Evolutionary conservation across 352 stramenopile species (phyloP), one percentile per base, ranked within the genome.

Genomic region (Phytopythium aichiense): DNA sequence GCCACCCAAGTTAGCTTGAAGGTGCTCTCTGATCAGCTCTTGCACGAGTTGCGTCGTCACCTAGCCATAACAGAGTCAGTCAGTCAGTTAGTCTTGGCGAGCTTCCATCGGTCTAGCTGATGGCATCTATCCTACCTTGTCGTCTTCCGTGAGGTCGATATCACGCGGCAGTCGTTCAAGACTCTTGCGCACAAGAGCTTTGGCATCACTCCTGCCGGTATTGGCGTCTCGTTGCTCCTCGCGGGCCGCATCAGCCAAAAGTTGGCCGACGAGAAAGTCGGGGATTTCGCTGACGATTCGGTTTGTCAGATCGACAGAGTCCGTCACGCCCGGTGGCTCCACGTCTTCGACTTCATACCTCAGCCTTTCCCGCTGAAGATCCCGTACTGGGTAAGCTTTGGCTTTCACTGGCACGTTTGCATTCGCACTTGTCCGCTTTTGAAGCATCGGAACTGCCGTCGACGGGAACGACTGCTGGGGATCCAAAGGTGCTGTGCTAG

Each of bases 201-300:
- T 60, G 1, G 55, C 25, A 46, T 53, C 48, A 0, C 23, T 5
- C 23, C 42, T 40, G 7, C 45, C 30, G 12, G 18, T 4, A 33
- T 40, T 31, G 4, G 8, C 23, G 45, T 8, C 18, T 5, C 4
- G 15, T 25, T 49, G 28, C 8, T 50, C 25, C 2, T 60, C 25
- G 15, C 45, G 15, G 1, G 16, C 20, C 61, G 59, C 33, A 1
- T 62, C 58, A 12, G 62, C 51, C 4, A 85, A 61, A 28, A 83
- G 51, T 28, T 54, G 66, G 18, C 59, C 64, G 15, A 85, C 55
- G n/a, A 85, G 57, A 11, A 73, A 49, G 53, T 84, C 71, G 56
- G 71, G 40, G 11, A 58, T 58, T 4, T 58, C 53, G 23, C 35
- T 43, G 7, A 58, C 53, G 20, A 58, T 58, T n/a, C 8, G 25